These are phyloP conservation scores for Talaromyces sp. DNA, from an alignment of 2,329 filamentous ascomycete genomes.

Conservation along the genomic window DNA sequence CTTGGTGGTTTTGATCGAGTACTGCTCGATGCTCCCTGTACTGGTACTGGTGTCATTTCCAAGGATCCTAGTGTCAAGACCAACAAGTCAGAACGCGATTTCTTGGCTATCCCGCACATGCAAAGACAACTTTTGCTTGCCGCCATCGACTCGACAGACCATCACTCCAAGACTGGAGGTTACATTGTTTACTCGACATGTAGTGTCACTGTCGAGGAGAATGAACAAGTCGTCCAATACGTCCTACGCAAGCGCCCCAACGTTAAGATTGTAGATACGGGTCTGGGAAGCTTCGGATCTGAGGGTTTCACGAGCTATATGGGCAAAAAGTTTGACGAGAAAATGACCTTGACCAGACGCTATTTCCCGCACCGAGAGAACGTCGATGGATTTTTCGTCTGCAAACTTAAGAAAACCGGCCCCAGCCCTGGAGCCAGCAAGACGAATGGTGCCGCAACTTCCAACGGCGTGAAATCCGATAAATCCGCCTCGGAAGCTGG, in stretches of 20 bases:
- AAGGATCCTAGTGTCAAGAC: conserved; percentile 98
- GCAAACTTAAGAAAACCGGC: conserved; percentile 91
- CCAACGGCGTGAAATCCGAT: conserved; percentile 23
- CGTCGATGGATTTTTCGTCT: conserved; percentile 97
- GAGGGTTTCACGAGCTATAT: conserved; percentile 89
- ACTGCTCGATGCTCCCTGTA: conserved; percentile 90
- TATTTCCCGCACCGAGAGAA: conserved; percentile 93
- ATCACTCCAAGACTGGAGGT: conserved; percentile 85
- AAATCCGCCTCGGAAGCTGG: conserved; percentile 21
- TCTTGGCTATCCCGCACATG: conserved; percentile 85
- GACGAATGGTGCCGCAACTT: conserved; percentile 15
- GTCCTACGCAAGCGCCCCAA: conserved; percentile 88
- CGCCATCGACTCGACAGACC: conserved; percentile 92
- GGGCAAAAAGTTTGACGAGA: conserved; percentile 86
- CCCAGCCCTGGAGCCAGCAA: conserved; percentile 57
- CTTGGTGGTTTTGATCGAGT: conserved; percentile 96
- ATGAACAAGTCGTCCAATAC: conserved; percentile 91
- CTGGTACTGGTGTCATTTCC: conserved; percentile 93
- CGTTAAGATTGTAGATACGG: conserved; percentile 87
- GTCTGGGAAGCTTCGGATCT: conserved; percentile 76
- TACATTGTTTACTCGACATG: conserved; percentile 98
- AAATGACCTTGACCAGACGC: conserved; percentile 74
- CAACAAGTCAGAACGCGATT: conserved; percentile 95
- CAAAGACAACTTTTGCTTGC: conserved; percentile 92
- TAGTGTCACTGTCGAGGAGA: conserved; percentile 89